Evolutionary conservation across 2,329 filamentous ascomycete species (phyloP).

Genomic region (Cercospora janseana): DNA sequence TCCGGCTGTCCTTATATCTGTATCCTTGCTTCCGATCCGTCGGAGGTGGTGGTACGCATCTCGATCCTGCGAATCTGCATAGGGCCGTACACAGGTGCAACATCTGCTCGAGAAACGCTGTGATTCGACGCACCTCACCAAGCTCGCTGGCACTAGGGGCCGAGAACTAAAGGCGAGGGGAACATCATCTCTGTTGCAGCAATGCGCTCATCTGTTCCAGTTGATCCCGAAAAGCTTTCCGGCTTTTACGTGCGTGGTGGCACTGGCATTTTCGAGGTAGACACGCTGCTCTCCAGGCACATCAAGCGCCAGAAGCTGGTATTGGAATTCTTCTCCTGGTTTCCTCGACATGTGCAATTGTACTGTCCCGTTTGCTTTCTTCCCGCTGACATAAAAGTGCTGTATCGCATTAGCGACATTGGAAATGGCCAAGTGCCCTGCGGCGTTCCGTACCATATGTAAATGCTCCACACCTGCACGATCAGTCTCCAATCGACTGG

Average conservation of each 20-base stretch:
- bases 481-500: constrained; percentile 60
- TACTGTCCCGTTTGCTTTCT: constrained; percentile 69
- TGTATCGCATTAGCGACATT: not conserved
- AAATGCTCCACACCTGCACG: constrained; percentile 74
- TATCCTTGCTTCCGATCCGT: too few relatives aligned
- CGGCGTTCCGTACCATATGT: constrained; percentile 55
- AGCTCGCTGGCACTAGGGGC: too few relatives aligned
- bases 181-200: not conserved
- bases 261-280: constrained; percentile 63
- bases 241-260: constrained; percentile 38
- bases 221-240: constrained; percentile 62
- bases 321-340: constrained; percentile 65
- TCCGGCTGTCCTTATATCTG: too few relatives aligned
- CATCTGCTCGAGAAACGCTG: too few relatives aligned
- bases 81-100: too few relatives aligned
- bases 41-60: too few relatives aligned
- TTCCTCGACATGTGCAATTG: constrained; percentile 73
- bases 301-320: constrained; percentile 77
- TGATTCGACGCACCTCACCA: too few relatives aligned
- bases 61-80: too few relatives aligned
- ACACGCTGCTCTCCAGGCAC: constrained; percentile 65
- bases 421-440: not conserved
- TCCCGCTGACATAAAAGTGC: constrained; percentile 82
- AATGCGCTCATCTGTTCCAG: constrained; percentile 44
- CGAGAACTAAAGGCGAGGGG: too few relatives aligned